Evolutionary conservation across 345 rosid genomes (phyloP).

Genomic region (Pistacia atlantica): DNA sequence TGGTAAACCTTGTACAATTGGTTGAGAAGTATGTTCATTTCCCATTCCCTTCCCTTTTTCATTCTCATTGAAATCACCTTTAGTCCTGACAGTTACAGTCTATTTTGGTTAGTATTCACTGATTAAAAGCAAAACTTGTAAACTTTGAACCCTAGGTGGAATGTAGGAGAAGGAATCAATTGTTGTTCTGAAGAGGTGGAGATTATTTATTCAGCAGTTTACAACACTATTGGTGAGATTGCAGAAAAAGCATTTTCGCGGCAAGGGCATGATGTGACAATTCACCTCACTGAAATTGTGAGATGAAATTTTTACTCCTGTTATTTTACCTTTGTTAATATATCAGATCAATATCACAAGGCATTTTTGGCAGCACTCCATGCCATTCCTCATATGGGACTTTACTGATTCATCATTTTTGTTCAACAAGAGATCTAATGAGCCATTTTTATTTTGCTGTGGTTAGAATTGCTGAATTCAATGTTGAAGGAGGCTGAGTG

Average conservation of each 20-base stretch:
- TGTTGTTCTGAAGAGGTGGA: constrained; percentile 74
- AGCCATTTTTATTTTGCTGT: constrained; percentile 30
- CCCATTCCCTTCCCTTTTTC: neutral
- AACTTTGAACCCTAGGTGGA: constrained; percentile 53
- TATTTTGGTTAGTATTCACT: constrained; percentile 16
- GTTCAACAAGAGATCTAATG: neutral
- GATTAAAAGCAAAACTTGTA: constrained; percentile 9
- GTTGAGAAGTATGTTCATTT: constrained; percentile 48
- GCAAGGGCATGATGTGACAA: constrained; percentile 64
- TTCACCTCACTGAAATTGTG: constrained; percentile 59
- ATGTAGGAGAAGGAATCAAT: constrained; percentile 41
- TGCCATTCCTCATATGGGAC: neutral
- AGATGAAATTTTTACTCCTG: constrained; percentile 16
- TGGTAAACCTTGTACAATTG: constrained; percentile 61
- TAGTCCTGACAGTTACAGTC: constrained; percentile 7
- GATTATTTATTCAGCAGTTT: constrained; percentile 73
- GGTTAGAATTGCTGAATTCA: constrained; percentile 69
- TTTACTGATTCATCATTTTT: neutral
- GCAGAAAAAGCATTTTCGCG: constrained; percentile 55
- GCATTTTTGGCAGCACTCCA: too few species aligned
- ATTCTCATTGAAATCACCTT: neutral
- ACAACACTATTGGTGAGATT: constrained; percentile 64
- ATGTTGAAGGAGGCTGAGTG: constrained; percentile 67
- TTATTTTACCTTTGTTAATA: neutral
- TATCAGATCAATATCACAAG: neutral